Conservation (phyloP, 2,329 filamentous ascomycete genomes). For the Fusarium piperis region DNA sequence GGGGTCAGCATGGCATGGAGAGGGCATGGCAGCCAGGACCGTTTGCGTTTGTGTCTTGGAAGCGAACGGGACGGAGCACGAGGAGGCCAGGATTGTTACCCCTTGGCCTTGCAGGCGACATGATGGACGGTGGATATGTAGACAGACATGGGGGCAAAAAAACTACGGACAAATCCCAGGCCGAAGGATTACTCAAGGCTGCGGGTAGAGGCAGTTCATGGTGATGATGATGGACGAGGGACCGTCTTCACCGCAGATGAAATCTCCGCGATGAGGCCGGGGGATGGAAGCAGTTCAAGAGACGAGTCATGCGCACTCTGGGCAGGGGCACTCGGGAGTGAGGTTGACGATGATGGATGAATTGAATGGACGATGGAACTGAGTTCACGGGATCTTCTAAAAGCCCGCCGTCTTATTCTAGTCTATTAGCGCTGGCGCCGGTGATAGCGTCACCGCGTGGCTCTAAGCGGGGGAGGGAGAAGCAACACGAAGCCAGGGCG, state of each 20-base stretch:
- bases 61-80: not conserved
- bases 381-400: not conserved
- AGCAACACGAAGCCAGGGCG: not conserved
- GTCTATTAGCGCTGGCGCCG: constrained; percentile 8
- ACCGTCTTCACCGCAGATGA: constrained; percentile 8
- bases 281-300: not conserved
- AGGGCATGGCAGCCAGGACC: not conserved
- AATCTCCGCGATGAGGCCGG: constrained; percentile 25
- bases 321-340: constrained; percentile 7
- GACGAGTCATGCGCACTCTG: constrained; percentile 25
- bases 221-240: constrained; percentile 19
- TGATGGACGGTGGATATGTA: constrained; percentile 9
- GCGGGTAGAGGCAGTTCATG: not conserved
- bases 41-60: not conserved
- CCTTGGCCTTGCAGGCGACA: constrained; percentile 3
- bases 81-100: constrained; percentile 10
- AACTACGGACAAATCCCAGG: not conserved
- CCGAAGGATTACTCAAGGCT: not conserved
- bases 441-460: constrained; percentile 5
- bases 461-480: not conserved
- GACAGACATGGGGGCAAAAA: not conserved
- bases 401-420: not conserved
- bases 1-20: not conserved
- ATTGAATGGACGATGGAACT: not conserved
- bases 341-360: not conserved